Evolutionary conservation across 495 filamentous ascomycete species (phyloP), one percentile per base, ranked within the genome.

Genomic region (Talaromyces stipitatus): DNA sequence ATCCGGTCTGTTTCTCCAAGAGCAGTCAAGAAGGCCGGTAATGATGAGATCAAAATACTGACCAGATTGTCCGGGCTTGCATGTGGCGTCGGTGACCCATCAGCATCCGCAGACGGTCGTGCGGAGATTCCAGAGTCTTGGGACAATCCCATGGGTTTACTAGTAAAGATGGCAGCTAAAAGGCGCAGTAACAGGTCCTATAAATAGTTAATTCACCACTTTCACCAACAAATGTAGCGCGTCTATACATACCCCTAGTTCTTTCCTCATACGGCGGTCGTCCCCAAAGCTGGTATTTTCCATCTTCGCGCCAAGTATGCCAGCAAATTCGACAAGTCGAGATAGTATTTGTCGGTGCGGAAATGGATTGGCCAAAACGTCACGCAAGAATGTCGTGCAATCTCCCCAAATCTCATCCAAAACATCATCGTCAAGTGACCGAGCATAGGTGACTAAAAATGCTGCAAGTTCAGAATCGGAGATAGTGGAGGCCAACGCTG

Each of bases 381-480:
- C 95, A 54, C 83, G 85, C 43, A 97, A 68, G 69, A 99, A 99
- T 0, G 86, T 82, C 63, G 90, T 90, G 67, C 92, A 97, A 64
- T 99, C 95, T 33, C 82, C 76, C 94, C 94, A 99, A 28, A 99
- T 96, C 70, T 99, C 94, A 64, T 99, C 95, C 78, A 97, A 92
- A n/a, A 94, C 87, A 75, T 99, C 94, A 61, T 99, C 94, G 63
- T 99, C 94, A 12, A 96, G 74, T 3, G 91, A 92, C 22, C 83
- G 80, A 1, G 91, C 86, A 66, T 97, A 99, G 48, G 90, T 87
- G 4, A 94, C 86, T 55, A 97, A 70, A 66, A 97, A 99, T 18
- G 85, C 82, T 8, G 91, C 89, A 14, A 97, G 73, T 61, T 95
- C 91, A 2, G 82, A 78, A 58, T 96, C 92, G 23, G 84, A 82